Evolutionary conservation across 1,284 basidiomycete species (phyloP).

Genomic region (Austroboletus novae-zelandiae): DNA sequence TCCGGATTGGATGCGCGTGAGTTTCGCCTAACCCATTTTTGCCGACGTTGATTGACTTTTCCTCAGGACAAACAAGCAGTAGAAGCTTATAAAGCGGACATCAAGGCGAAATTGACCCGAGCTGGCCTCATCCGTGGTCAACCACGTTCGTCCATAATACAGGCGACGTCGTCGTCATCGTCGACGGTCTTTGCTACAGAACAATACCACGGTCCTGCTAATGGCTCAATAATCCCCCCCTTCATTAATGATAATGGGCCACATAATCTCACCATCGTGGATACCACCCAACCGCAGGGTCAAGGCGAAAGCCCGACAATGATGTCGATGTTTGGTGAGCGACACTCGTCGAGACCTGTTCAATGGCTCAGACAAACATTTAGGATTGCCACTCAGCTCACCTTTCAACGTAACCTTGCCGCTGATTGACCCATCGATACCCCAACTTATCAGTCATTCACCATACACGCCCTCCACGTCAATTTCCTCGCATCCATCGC

Average conservation of each 20-base stretch:
- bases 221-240: slow-evolving; percentile 18
- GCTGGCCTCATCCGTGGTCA: slow-evolving; percentile 78
- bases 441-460: slow-evolving; percentile 31
- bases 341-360: not conserved
- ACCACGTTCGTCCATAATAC: slow-evolving; percentile 55
- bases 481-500: slow-evolving; percentile 31
- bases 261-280: slow-evolving; percentile 24
- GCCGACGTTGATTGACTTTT: slow-evolving; percentile 8
- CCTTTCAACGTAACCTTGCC: slow-evolving; percentile 30
- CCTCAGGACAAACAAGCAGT: slow-evolving; percentile 76
- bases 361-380: slow-evolving; percentile 11
- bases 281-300: slow-evolving; percentile 14
- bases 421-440: slow-evolving; percentile 25
- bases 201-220: slow-evolving; percentile 28
- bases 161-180: slow-evolving; percentile 32
- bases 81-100: slow-evolving; percentile 76
- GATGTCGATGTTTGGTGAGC: slow-evolving; percentile 32
- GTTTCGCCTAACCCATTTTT: slow-evolving; percentile 29
- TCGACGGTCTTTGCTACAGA: slow-evolving; percentile 33
- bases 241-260: slow-evolving; percentile 20
- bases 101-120: slow-evolving; percentile 73
- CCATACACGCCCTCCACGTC: slow-evolving; percentile 34
- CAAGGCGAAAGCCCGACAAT: slow-evolving; percentile 27
- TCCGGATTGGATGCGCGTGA: slow-evolving; percentile 81
- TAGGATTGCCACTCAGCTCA: slow-evolving; percentile 32